Percentiles rank a stretch among this genome's conserved stretches.
These are phyloP conservation scores for Barnettozyma hawaiiensis DNA, from an alignment of 1,139 yeast species.

Conservation along the genomic window DNA sequence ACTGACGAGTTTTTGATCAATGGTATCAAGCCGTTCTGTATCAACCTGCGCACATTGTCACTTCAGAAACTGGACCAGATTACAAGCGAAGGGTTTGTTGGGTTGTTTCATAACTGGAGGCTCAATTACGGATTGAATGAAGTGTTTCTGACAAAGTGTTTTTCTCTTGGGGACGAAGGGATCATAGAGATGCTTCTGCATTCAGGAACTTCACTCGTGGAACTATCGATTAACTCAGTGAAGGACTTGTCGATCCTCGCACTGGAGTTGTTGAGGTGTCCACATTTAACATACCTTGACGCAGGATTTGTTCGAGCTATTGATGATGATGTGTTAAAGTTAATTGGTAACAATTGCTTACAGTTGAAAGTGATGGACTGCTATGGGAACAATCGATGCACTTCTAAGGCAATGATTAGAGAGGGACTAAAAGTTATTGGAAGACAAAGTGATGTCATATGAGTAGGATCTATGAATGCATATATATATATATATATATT, in stretches of 20 bases:
- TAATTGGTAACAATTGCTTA: constrained; percentile 52
- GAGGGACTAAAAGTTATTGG: constrained; percentile 65
- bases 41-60: constrained; percentile 47
- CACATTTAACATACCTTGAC: constrained; percentile 60
- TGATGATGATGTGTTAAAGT: constrained; percentile 55
- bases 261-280: constrained; percentile 45
- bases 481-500: neutral
- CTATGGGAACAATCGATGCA: constrained; percentile 70
- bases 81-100: constrained; percentile 58
- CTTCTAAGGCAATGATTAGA: constrained; percentile 46
- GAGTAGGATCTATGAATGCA: neutral
- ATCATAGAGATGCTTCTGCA: constrained; percentile 56
- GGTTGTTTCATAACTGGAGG: constrained; percentile 49
- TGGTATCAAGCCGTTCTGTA: constrained; percentile 57
- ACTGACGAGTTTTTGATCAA: constrained; percentile 59
- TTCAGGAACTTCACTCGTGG: constrained; percentile 60
- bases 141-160: constrained; percentile 63
- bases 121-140: constrained; percentile 53
- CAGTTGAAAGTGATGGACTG: constrained; percentile 64
- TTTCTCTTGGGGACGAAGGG: constrained; percentile 56
- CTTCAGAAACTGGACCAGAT: constrained; percentile 51
- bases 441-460: constrained; percentile 53
- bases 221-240: constrained; percentile 66
- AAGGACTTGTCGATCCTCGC: constrained; percentile 48
- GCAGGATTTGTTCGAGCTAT: constrained; percentile 71